phyloP scores from a whole-genome alignment of 2,329 filamentous ascomycete genomes.

The Cercospora zeae-maydis region DNA sequence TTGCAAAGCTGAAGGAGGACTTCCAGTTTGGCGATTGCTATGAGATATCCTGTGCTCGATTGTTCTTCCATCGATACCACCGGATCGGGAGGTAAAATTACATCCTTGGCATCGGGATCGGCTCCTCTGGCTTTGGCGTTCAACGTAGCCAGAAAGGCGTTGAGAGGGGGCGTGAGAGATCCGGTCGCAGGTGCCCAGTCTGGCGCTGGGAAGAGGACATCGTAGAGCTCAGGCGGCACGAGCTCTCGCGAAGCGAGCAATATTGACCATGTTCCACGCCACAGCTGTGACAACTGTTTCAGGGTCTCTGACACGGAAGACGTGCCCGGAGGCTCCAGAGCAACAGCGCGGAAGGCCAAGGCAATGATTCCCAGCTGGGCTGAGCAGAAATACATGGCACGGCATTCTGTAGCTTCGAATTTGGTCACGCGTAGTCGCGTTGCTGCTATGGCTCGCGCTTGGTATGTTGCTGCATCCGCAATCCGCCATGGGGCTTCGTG shows the following conservation, averaged over 20 bases:
- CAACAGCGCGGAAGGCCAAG: conserved; percentile 19
- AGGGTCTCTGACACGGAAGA: conserved; percentile 19
- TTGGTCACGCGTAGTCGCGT: conserved; percentile 17
- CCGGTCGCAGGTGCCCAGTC: conserved; percentile 12
- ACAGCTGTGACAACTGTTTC: conserved; percentile 15
- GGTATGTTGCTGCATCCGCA: conserved; percentile 21
- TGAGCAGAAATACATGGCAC: conserved; percentile 21
- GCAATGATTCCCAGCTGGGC: conserved; percentile 21
- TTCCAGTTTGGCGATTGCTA: conserved; percentile 17
- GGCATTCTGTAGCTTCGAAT: conserved; percentile 17
- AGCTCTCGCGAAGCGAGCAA: conserved; percentile 17
- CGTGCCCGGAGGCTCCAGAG: conserved; percentile 5
- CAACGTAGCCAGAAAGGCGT: conserved; percentile 16
- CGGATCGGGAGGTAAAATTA: neutral
- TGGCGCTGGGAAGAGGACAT: conserved; percentile 16
- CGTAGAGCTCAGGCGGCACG: conserved; percentile 15
- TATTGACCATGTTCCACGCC: conserved; percentile 22
- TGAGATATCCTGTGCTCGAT: conserved; percentile 11
- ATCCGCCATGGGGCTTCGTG: conserved; percentile 14
- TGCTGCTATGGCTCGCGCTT: conserved; percentile 18
- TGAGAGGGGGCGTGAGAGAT: neutral
- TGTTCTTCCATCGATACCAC: conserved; percentile 5
- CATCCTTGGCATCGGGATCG: neutral
- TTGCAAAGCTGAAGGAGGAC: conserved; percentile 10
- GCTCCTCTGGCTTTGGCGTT: conserved; percentile 12